phyloP scores from a whole-genome alignment of 1,284 basidiomycete genomes.

The Stygiomarasmius scandens region DNA sequence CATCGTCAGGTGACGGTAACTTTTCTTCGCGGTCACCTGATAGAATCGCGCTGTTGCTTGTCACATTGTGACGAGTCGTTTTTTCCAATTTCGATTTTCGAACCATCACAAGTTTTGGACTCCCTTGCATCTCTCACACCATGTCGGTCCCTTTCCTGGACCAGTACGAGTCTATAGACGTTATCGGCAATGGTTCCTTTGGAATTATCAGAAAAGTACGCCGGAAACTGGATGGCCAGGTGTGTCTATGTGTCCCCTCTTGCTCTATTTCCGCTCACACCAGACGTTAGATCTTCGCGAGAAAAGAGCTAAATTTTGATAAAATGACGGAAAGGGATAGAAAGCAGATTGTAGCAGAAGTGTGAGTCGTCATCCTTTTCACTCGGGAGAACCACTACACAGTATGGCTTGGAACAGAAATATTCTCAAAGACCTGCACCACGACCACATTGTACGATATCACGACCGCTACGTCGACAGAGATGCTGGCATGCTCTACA shows the following conservation, averaged over 20 bases:
- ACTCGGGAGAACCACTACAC: slow-evolving; percentile 1
- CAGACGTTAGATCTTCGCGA: slow-evolving; percentile 73
- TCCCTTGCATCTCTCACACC: slow-evolving; percentile 8
- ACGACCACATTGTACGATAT: slow-evolving; percentile 95
- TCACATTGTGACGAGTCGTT: neutral
- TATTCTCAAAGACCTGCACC: slow-evolving; percentile 92
- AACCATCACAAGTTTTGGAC: neutral
- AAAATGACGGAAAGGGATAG: slow-evolving; percentile 91
- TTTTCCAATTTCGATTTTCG: neutral
- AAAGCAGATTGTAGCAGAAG: slow-evolving; percentile 97
- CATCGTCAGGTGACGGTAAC: neutral
- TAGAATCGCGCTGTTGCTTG: neutral
- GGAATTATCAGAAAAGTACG: slow-evolving; percentile 94
- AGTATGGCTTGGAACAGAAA: slow-evolving; percentile 58
- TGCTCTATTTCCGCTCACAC: neutral
- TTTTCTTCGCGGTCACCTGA: slow-evolving; percentile 1
- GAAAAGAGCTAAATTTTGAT: slow-evolving; percentile 96
- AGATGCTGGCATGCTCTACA: slow-evolving; percentile 89
- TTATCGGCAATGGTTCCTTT: slow-evolving; percentile 97
- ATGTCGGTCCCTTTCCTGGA: slow-evolving; percentile 55
- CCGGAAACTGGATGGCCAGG: slow-evolving; percentile 82
- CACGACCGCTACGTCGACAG: slow-evolving; percentile 90
- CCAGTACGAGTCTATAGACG: slow-evolving; percentile 84
- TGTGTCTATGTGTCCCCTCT: slow-evolving; percentile 42
- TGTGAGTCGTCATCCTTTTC: slow-evolving; percentile 57